Evolutionary conservation across 2,329 filamentous ascomycete species (phyloP), one percentile per base, ranked within the genome.

Genomic region (Aspergillus pseudotamarii): DNA sequence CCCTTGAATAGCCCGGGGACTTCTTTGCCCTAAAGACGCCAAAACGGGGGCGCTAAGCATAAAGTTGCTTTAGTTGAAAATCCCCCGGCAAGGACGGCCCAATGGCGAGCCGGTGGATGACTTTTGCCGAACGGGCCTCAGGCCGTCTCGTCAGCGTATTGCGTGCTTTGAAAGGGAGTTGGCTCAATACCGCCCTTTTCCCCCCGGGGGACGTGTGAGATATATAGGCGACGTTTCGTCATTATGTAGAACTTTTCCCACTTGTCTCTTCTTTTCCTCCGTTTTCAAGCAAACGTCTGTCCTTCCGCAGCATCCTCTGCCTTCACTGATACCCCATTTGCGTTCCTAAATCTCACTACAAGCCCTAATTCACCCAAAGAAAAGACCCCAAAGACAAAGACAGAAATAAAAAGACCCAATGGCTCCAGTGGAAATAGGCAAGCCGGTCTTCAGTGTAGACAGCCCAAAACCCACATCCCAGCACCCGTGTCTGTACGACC

Each of bases 401-500:
- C 21, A 48, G 21, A 10, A 5, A 21, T 8, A 26, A 32, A 58
- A 16, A 46, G 16, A 50, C 28, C 30, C 21, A 51, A 68, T 68
- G 66, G 60, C 64, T 5, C 62, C 64, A 8, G 38, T 41, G 21
- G 54, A 58, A 57, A 54, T 61, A 46, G 59, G 51, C 58, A 51
- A 59, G 21, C 61, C 63, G 1, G 50, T 62, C 9, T 62, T 56
- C 43, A n/a, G 26, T 5, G 38, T 23, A 41, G 21, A 50, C 16
- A 34, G 19, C 16, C 30, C 46, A 11, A 34, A n/a, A 19, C 19
- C 28, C 23, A 41, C 34, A 10, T 19, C 43, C 16, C 26, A 53
- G 6, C 38, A 21, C 10, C 45, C n/a, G 3, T 32, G 45, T 6
- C 69, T 78, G 23, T 63, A 72, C 58, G 71, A 76, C 61, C 75